Conservation (phyloP, 164 flowering plant genomes). For the Saururus chinensis region DNA sequence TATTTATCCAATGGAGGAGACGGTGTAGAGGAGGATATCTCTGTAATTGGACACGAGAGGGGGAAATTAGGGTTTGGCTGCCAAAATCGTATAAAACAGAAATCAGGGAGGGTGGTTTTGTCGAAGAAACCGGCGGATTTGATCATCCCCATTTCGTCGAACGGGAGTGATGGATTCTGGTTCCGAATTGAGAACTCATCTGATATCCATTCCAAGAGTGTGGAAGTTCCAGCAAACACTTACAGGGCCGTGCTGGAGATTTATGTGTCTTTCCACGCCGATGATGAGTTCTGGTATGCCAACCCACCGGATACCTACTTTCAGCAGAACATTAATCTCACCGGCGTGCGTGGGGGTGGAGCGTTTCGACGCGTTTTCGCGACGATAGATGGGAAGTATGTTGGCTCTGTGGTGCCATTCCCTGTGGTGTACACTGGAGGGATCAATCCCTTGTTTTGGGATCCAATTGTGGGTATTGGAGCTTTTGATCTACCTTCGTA, state of each 20-base stretch:
- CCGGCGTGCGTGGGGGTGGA: constrained; percentile 50
- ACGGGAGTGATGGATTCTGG: constrained; percentile 49
- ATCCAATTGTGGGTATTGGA: constrained; percentile 75
- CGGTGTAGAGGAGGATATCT: neutral
- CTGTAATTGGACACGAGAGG: neutral
- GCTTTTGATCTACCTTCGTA: constrained; percentile 74
- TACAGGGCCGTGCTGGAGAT: constrained; percentile 44
- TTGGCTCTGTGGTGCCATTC: constrained; percentile 54
- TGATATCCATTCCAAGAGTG: constrained; percentile 22
- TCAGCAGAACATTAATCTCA: constrained; percentile 38
- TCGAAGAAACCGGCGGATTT: constrained; percentile 47
- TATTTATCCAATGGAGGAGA: neutral
- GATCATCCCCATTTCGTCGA: constrained; percentile 48
- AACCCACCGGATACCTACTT: constrained; percentile 68
- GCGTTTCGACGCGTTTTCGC: constrained; percentile 59
- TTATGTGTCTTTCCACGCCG: constrained; percentile 65
- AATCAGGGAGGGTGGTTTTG: constrained; percentile 1
- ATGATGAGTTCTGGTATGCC: constrained; percentile 93
- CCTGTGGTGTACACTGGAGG: constrained; percentile 87
- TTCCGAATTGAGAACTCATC: constrained; percentile 36
- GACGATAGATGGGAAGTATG: constrained; percentile 45
- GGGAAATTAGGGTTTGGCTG: neutral
- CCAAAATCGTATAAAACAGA: neutral
- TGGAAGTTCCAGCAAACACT: constrained; percentile 48
- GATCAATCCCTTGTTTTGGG: constrained; percentile 88